Percentiles rank a stretch among this genome's conserved stretches.
Conservation (phyloP, 257 asterid genomes). For the Scutellaria minor region DNA sequence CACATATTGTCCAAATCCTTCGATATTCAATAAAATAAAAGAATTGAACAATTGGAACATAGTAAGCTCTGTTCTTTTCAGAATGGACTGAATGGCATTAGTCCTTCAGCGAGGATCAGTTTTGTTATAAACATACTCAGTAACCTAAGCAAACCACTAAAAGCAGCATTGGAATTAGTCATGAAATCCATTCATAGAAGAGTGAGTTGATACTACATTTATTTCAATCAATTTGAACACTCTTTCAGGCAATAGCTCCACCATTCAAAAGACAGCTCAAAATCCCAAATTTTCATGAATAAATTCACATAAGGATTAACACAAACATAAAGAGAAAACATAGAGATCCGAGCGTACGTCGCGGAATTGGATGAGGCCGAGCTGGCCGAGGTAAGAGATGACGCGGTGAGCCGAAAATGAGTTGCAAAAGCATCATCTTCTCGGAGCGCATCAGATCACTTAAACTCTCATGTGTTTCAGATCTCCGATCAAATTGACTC, state of each 20-base stretch:
- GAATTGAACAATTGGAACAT: not conserved
- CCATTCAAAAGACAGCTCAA: not conserved
- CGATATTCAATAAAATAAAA: constrained; percentile 12
- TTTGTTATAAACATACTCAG: not conserved
- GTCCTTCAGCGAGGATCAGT: constrained; percentile 7
- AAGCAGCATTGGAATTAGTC: constrained; percentile 19
- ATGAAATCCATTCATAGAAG: constrained; percentile 16
- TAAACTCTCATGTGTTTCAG: constrained; percentile 38
- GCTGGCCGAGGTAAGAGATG: constrained; percentile 85
- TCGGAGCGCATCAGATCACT: constrained; percentile 95
- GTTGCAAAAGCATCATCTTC: constrained; percentile 90
- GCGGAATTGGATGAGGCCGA: constrained; percentile 94
- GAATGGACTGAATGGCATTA: not conserved
- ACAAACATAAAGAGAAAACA: constrained; percentile 18
- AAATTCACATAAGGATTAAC: not conserved
- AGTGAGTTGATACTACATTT: not conserved
- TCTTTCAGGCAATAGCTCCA: constrained; percentile 20
- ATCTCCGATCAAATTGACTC: constrained; percentile 41
- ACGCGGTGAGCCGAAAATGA: constrained; percentile 97
- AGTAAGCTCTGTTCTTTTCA: not conserved
- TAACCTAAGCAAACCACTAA: constrained; percentile 8
- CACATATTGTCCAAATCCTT: constrained; percentile 8
- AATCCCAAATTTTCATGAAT: constrained; percentile 1
- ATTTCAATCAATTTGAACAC: constrained; percentile 1
- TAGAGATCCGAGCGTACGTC: constrained; percentile 65